A percentile compares a stretch with the other conserved stretches of the same genome.
Evolutionary conservation across 805 yeast genomes (phyloP).

Genomic region (Myxozyma melibiosi): DNA sequence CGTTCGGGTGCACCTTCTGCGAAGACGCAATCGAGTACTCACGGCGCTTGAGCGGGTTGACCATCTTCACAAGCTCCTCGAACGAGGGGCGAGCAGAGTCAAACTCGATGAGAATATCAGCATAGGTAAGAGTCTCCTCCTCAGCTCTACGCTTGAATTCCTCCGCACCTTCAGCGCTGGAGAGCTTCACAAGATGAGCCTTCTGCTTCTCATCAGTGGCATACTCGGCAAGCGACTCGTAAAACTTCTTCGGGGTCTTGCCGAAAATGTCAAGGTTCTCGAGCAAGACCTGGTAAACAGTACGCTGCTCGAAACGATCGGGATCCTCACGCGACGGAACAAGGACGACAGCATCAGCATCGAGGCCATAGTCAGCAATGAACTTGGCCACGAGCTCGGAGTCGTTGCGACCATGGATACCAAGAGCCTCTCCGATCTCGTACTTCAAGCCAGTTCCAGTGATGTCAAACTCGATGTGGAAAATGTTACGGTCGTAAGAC

Average conservation of each 20-base stretch:
- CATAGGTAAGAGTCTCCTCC: constrained; percentile 76
- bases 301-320: constrained; percentile 64
- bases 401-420: constrained; percentile 88
- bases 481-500: constrained; percentile 90
- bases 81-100: constrained; percentile 77
- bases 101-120: constrained; percentile 78
- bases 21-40: constrained; percentile 98
- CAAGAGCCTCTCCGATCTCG: constrained; percentile 95
- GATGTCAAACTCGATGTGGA: constrained; percentile 93
- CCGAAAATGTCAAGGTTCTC: constrained; percentile 89
- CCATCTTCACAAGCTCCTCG: constrained; percentile 66
- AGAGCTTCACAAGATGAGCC: constrained; percentile 61
- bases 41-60: constrained; percentile 91
- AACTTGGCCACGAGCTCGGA: constrained; percentile 65
- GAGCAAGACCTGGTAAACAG: constrained; percentile 75
- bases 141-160: constrained; percentile 84
- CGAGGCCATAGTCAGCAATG: constrained; percentile 68
- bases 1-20: constrained; percentile 87
- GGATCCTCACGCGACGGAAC: constrained; percentile 69
- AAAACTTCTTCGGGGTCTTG: constrained; percentile 93
- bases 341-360: constrained; percentile 67
- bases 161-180: constrained; percentile 78
- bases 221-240: constrained; percentile 73
- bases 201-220: constrained; percentile 72
- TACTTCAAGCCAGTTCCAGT: constrained; percentile 88